phyloP scores from a whole-genome alignment of 2,329 filamentous ascomycete genomes.

The Fusarium pilosicola region DNA sequence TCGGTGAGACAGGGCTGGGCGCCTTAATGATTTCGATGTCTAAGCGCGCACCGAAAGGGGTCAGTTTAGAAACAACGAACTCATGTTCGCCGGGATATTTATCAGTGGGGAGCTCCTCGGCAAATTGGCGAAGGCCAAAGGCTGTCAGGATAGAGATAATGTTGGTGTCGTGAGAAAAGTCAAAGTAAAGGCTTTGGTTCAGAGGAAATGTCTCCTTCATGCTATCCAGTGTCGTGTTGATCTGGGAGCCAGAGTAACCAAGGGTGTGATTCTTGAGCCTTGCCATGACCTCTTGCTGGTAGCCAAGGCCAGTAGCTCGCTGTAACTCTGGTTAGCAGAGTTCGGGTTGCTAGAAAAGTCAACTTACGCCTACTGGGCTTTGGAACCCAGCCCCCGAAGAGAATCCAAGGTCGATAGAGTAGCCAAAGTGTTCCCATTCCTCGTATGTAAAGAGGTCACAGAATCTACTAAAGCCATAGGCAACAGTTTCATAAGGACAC shows the following conservation, averaged over 20 bases:
- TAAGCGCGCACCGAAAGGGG: slow-evolving; percentile 76
- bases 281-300: slow-evolving; percentile 77
- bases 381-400: slow-evolving; percentile 70
- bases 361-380: slow-evolving; percentile 68
- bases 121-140: slow-evolving; percentile 77
- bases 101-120: slow-evolving; percentile 64
- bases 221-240: slow-evolving; percentile 76
- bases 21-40: slow-evolving; percentile 79
- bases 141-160: slow-evolving; percentile 76
- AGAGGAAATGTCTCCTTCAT: slow-evolving; percentile 76
- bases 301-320: slow-evolving; percentile 78
- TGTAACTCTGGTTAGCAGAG: slow-evolving; percentile 33
- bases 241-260: slow-evolving; percentile 66
- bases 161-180: slow-evolving; percentile 83
- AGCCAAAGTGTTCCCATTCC: slow-evolving; percentile 79
- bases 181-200: slow-evolving; percentile 78
- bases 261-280: slow-evolving; percentile 74
- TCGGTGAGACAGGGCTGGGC: slow-evolving; percentile 68
- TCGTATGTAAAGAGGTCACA: slow-evolving; percentile 79
- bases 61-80: slow-evolving; percentile 73
- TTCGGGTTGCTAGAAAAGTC: background rate
- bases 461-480: slow-evolving; percentile 78
- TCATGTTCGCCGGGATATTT: slow-evolving; percentile 67
- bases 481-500: slow-evolving; percentile 82
- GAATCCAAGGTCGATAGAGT: slow-evolving; percentile 75